Evolutionary conservation across 2,329 filamentous ascomycete species (phyloP), one percentile per base, ranked within the genome.

Genomic region (Niveomyces coronatus): DNA sequence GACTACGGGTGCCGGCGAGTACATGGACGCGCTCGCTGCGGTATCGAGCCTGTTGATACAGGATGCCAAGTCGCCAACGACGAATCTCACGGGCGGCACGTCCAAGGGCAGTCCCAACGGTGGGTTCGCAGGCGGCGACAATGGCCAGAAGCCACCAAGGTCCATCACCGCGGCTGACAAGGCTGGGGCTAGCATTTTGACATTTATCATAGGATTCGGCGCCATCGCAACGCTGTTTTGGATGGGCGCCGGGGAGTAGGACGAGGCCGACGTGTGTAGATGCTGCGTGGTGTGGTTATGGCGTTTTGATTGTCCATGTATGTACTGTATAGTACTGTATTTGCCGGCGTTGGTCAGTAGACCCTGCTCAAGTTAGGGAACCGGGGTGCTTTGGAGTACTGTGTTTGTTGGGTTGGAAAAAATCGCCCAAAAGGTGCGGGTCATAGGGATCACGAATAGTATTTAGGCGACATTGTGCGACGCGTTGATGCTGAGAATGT

Each of bases 11-110:
- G 67, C 71, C 35, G 70, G 73, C 6, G 68, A 77, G 53, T 63
- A 73, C 49, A 71, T 77, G 61, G 67, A 65, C 39, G 71, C 67
- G 0, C 54, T 76, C 16, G 64, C 65, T 15, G 63, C 73, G 8
- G 63, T 76, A n/a, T 65, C 65, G 7, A 63, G 62, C 1, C 63
- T 67, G 4, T 51, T 76, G 18, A 57, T 71, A 22, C 47, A 50
- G 10, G 45, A 51, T 3, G 56, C 56, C 5, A 52, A 56, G 8
- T 42, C 51, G 1, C 64, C 65, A 0, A 52, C 64, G 4, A 67
- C 65, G 0, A 61, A 61, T 3, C n/a, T 39, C 0, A 65, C 63
- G 1, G 72, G 71, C 26, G 72, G 72, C 31, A 72, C 61, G 0
- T 62, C 58, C 20, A 43, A 47, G 31, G 62, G 62, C 6, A 49